Evolutionary conservation across 805 yeast genomes (phyloP).

Genomic region (Wickerhamomyces tratensis): DNA sequence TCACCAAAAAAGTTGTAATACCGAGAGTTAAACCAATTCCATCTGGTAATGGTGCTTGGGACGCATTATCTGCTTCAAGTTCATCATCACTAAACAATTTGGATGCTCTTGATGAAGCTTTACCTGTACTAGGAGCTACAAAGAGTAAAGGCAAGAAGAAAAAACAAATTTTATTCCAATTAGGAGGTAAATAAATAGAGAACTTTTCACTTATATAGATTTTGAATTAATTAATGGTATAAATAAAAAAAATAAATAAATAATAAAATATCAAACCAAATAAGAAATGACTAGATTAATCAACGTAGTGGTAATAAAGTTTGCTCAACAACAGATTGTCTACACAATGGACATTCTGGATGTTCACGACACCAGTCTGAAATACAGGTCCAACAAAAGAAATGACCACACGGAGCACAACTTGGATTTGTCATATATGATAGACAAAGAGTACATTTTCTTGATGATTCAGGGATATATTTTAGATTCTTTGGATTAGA

Average conservation of each 20-base stretch:
- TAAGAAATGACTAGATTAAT: neutral
- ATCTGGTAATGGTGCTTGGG: conserved; percentile 29
- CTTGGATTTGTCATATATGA: conserved; percentile 75
- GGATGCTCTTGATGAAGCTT: conserved; percentile 10
- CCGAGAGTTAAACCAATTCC: conserved; percentile 52
- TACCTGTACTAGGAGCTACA: conserved; percentile 4
- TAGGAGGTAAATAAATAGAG: conserved; percentile 29
- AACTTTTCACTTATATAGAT: neutral
- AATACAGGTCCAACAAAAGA: conserved; percentile 89
- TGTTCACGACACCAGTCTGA: conserved; percentile 82
- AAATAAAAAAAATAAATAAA: neutral
- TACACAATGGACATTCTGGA: conserved; percentile 87
- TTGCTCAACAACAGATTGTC: conserved; percentile 47
- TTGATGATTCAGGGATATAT: conserved; percentile 58
- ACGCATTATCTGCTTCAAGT: conserved; percentile 8
- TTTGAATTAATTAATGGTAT: neutral
- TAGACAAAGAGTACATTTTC: conserved; percentile 80
- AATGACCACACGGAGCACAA: conserved; percentile 83
- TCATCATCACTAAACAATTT: conserved; percentile 6
- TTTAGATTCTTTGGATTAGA: conserved; percentile 48
- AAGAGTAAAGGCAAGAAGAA: conserved; percentile 31
- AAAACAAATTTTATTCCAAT: conserved; percentile 42
- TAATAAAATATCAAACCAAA: neutral
- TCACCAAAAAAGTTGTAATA: conserved; percentile 29
- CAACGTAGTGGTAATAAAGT: conserved; percentile 15